Evolutionary conservation across 768 basidiomycete genomes (phyloP), one percentile per base, ranked within the genome.

Genomic region (Amanita fuliginea): DNA sequence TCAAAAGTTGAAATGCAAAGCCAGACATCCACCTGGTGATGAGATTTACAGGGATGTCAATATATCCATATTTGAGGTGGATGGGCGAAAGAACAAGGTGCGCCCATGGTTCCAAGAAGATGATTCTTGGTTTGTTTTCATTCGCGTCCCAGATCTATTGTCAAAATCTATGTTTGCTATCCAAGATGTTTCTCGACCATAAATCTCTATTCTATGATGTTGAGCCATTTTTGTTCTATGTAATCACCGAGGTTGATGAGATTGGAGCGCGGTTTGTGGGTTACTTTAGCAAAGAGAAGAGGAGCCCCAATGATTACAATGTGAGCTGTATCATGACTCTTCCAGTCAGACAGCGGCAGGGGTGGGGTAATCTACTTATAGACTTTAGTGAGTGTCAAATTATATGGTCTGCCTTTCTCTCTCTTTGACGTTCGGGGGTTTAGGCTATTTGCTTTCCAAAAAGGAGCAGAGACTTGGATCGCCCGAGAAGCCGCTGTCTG

Each of bases 311-410:
- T 67, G 88, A 92, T 60, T 93, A 92, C 65, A 99, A 99, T 68
- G 82, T 99, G 56, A 95, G 92, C 65, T 99, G 96, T 72, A 99
- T 99, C 61, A 97, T 99, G 94, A 98, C 96, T 14, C 70, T 99
- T 16, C 96, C 96, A 1, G 86, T 97, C 34, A 72, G 93, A 55
- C 95, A 97, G 66, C 71, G 95, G 54, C 83, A 86, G 64, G 96
- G 96, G 0, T 99, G 95, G 94, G 96, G 96, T 10, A 91, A 92
- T 64, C 75, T 91, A 48, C 75, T 99, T 57, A 98, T 99, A 57
- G 96, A 98, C 66, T 98, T 99, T 69, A 99, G 95, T 97, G 61
- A 60, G 91, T 76, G 3, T 13, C 51, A 30, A 10, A 2, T 30
- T 30, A 3, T 30, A 30, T 30, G 10, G 6, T 30, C 30, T 10